Conservation (phyloP, 2,329 filamentous ascomycete species). For the Botryotinia convoluta region DNA sequence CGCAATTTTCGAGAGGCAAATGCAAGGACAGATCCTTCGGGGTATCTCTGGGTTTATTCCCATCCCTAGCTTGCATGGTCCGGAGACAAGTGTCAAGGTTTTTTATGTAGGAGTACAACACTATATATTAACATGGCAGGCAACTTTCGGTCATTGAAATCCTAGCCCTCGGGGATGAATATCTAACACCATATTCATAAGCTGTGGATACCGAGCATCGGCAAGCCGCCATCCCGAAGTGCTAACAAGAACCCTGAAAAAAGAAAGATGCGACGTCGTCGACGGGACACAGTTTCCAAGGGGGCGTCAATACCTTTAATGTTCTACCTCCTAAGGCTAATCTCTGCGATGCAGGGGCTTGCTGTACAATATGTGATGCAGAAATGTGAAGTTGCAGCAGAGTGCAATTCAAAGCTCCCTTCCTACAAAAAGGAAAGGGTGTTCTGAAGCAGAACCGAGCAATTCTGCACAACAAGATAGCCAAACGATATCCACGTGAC, state of each 20-base stretch:
- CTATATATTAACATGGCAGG: neutral
- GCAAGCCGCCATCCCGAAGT: slow-evolving; percentile 1
- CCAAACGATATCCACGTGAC: neutral
- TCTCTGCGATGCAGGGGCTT: neutral
- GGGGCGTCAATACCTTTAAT: neutral
- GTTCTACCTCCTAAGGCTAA: neutral
- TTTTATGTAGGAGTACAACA: neutral
- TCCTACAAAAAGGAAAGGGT: neutral
- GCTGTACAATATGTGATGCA: neutral
- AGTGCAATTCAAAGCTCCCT: neutral
- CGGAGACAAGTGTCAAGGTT: neutral
- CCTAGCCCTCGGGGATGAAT: neutral
- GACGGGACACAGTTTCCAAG: neutral
- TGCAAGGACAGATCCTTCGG: neutral
- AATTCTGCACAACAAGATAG: neutral
- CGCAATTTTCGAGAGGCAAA: neutral
- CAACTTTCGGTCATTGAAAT: neutral
- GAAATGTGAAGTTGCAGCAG: neutral
- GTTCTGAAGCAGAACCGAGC: neutral
- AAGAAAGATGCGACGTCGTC: neutral
- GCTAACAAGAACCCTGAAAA: neutral
- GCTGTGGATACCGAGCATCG: neutral
- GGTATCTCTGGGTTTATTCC: neutral
- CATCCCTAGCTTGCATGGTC: neutral
- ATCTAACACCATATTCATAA: neutral